These are phyloP conservation scores for Colletotrichum cuscutae DNA, from an alignment of 2,329 filamentous ascomycete species.

Conservation along the genomic window DNA sequence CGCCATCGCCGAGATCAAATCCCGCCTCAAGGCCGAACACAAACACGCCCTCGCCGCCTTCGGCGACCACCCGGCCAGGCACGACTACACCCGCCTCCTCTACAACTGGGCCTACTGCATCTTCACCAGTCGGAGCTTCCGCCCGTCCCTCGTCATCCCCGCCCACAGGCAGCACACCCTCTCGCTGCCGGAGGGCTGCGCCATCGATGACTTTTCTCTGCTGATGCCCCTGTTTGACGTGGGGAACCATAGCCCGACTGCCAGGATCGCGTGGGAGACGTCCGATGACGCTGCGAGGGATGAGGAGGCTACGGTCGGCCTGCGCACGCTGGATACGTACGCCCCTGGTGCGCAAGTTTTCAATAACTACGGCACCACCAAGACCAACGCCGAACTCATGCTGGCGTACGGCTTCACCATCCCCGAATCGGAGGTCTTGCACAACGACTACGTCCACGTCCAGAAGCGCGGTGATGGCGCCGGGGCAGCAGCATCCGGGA, in stretches of 20 bases:
- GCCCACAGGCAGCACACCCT: constrained; percentile 40
- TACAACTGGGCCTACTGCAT: constrained; percentile 74
- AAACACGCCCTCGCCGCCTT: constrained; percentile 50
- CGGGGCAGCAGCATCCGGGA: too few relatives aligned
- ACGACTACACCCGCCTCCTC: constrained; percentile 57
- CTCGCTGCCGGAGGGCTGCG: constrained; percentile 49
- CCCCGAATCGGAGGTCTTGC: constrained; percentile 56
- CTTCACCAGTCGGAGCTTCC: constrained; percentile 73
- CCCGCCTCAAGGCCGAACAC: constrained; percentile 58
- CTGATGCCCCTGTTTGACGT: constrained; percentile 78
- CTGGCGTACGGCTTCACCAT: constrained; percentile 72
- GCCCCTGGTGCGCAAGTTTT: constrained; percentile 64
- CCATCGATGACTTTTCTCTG: constrained; percentile 71
- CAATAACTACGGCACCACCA: constrained; percentile 77
- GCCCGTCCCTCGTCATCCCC: constrained; percentile 67
- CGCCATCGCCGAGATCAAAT: constrained; percentile 59
- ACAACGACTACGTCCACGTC: constrained; percentile 71
- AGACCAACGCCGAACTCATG: constrained; percentile 78
- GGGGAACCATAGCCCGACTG: constrained; percentile 74
- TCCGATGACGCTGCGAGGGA: constrained; percentile 42
- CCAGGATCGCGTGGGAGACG: constrained; percentile 67
- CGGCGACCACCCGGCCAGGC: constrained; percentile 39
- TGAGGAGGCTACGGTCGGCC: constrained; percentile 46
- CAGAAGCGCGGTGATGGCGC: constrained; percentile 53
- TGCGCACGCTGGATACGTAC: constrained; percentile 50